Evolutionary conservation across 23 red algal species (phyloP).

Genomic region (Gracilariopsis chorda): DNA sequence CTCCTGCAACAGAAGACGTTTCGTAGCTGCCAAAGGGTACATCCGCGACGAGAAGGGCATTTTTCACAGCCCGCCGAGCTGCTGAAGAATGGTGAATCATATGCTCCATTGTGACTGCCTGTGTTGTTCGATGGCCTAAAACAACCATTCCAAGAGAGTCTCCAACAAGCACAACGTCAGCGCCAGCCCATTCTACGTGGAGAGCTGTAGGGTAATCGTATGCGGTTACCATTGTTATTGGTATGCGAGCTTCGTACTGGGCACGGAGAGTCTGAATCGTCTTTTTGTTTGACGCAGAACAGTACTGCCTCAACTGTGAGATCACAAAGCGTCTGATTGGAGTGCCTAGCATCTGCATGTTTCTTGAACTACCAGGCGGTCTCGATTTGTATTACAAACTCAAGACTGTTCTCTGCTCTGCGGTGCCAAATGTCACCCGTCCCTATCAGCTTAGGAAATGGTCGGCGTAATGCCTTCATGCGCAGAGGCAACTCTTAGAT

Average conservation of each 20-base stretch:
- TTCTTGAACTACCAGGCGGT: too few species aligned
- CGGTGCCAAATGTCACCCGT: too few species aligned
- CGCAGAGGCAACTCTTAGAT: too few species aligned
- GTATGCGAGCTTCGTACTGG: background rate
- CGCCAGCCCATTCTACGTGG: slow-evolving; percentile 90
- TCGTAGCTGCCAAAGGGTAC: slow-evolving; percentile 96
- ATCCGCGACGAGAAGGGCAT: slow-evolving; percentile 83
- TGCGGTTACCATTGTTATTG: slow-evolving; percentile 91
- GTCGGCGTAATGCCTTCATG: too few species aligned
- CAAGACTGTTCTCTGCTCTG: too few species aligned
- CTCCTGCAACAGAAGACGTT: slow-evolving; percentile 18
- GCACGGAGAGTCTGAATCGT: slow-evolving; percentile 14
- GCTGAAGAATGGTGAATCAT: slow-evolving; percentile 95
- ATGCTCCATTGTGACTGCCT: slow-evolving; percentile 83
- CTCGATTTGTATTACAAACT: too few species aligned
- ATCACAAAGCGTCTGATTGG: too few species aligned
- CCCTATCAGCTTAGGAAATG: too few species aligned
- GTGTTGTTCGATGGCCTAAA: slow-evolving; percentile 89
- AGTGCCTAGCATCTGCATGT: too few species aligned
- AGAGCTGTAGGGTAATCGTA: slow-evolving; percentile 95
- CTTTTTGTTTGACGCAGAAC: too few species aligned
- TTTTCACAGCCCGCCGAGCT: slow-evolving; percentile 47
- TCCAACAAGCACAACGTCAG: slow-evolving; percentile 90
- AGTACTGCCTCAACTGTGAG: too few species aligned
- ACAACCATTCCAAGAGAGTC: slow-evolving; percentile 96